Conservation (phyloP, 1,284 basidiomycete species). For the Tilletia caries region DNA sequence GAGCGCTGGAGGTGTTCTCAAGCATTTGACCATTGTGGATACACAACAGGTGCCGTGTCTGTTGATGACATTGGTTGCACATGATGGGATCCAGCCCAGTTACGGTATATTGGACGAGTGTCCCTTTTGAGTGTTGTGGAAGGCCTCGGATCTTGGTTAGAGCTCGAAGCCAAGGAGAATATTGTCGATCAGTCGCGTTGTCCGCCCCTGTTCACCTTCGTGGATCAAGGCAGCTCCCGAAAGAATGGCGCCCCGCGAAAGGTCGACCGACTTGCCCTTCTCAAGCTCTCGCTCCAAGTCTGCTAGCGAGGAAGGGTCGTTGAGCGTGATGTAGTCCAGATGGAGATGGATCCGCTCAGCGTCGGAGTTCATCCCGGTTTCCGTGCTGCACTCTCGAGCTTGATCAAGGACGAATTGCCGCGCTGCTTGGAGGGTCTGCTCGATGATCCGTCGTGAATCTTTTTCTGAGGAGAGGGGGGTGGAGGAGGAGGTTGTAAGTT, state of each 20-base stretch:
- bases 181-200: slow-evolving; percentile 90
- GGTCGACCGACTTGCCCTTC: slow-evolving; percentile 37
- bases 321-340: slow-evolving; percentile 84
- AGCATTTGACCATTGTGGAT: no score
- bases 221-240: slow-evolving; percentile 81
- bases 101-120: no score
- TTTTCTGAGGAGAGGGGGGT: neutral
- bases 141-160: neutral
- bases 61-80: no score
- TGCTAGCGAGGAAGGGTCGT: slow-evolving; percentile 70
- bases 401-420: slow-evolving; percentile 30
- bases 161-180: slow-evolving; percentile 66
- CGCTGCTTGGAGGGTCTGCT: slow-evolving; percentile 31
- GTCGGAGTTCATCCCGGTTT: slow-evolving; percentile 39
- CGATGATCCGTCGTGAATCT: neutral
- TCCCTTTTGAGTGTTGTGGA: neutral
- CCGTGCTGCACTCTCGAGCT: slow-evolving; percentile 53
- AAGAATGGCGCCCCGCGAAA: slow-evolving; percentile 64
- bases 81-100: no score
- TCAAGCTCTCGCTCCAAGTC: slow-evolving; percentile 58
- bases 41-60: no score
- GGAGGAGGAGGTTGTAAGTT: no score
- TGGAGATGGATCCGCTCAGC: slow-evolving; percentile 61
- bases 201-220: slow-evolving; percentile 58
- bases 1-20: no score